These are phyloP conservation scores for Pichia sp. DNA, from an alignment of 1,139 yeast species.

Conservation along the genomic window DNA sequence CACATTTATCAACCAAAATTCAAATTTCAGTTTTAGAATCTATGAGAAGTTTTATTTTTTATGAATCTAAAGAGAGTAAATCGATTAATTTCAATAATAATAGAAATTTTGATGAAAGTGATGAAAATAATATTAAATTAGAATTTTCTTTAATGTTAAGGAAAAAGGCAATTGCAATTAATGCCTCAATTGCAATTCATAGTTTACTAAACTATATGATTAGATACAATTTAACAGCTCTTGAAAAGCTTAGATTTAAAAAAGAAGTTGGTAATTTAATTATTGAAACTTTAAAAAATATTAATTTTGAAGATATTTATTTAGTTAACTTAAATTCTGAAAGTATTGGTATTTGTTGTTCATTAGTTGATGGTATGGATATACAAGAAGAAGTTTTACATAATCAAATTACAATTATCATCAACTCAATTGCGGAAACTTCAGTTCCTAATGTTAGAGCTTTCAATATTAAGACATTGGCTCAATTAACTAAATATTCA, in stretches of 20 bases:
- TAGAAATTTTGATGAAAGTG: conserved; percentile 4
- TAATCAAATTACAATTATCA: conserved; percentile 47
- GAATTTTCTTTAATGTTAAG: conserved; percentile 25
- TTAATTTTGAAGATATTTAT: conserved; percentile 38
- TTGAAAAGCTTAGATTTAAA: conserved; percentile 31
- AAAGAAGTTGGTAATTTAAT: conserved; percentile 44
- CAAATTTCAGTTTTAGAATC: conserved; percentile 84
- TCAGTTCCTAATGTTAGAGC: conserved; percentile 63
- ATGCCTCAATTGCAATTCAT: conserved; percentile 58
- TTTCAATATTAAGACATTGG: conserved; percentile 52
- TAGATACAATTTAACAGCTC: conserved; percentile 24
- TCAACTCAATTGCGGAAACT: conserved; percentile 57
- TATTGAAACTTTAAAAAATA: conserved; percentile 48
- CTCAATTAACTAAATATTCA: conserved; percentile 50
- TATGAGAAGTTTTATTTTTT: conserved; percentile 49
- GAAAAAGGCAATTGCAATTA: conserved; percentile 50
- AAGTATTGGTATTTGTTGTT: conserved; percentile 55
- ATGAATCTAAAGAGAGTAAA: conserved; percentile 29
- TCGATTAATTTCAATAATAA: conserved; percentile 5
- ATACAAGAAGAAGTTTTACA: conserved; percentile 31
- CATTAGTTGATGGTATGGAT: conserved; percentile 33
- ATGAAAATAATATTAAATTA: conserved; percentile 9
- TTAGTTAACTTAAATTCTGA: conserved; percentile 52
- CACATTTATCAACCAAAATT: conserved; percentile 68
- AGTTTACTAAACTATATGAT: conserved; percentile 41